Base-by-base conservation (phyloP, 352 stramenopile species). In the Plasmopara viticola region DNA sequence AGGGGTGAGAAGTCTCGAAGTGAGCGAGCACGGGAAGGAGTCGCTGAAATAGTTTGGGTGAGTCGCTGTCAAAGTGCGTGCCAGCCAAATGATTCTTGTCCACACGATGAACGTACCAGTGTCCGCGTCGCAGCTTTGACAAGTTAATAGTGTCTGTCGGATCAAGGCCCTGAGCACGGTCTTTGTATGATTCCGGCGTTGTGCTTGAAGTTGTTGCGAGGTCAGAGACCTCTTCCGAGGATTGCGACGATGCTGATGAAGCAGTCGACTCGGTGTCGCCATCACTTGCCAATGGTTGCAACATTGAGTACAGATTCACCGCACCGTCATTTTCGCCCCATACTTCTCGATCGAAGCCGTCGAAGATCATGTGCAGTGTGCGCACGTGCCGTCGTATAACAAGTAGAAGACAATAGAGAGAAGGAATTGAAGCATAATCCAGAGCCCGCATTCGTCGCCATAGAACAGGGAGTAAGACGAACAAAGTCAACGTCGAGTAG, bases 81-180 rank as follows among this genome's bases (percentile, higher is more conserved):
- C 76, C 78, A 40, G 71, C 67, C 53, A 91, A 60, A 63, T 91
- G 81, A 49, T 89, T 88, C 45, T 66, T 78, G 20, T 74, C 45
- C 18, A 88, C 70, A n/a, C 68, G 70, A 34, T 86, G 82, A 18
- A 86, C 70, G 53, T 89, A 82, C 78, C 80, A 89, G 29, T 30
- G 48, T 29, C 60, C 64, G 0, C 60, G 56, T 42, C 15, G 41
- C 20, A 59, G 56, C 38, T 48, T 53, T 10, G 50, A 56, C n/a
- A 57, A 51, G 28, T 55, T 57, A 31, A 18, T 8, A 15, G 31
- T 15, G 44, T 44, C 44, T 9, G 51, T 53, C 40, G 52, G 51
- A 14, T 68, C 51, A 13, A 64, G 29, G 50, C 64, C 33, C 58
- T 67, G 12, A 14, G 34, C 31, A 44, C 18, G 31, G 43, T 29